phyloP scores from a whole-genome alignment of 2,329 filamentous ascomycete species.

The Tolypocladium paradoxum region DNA sequence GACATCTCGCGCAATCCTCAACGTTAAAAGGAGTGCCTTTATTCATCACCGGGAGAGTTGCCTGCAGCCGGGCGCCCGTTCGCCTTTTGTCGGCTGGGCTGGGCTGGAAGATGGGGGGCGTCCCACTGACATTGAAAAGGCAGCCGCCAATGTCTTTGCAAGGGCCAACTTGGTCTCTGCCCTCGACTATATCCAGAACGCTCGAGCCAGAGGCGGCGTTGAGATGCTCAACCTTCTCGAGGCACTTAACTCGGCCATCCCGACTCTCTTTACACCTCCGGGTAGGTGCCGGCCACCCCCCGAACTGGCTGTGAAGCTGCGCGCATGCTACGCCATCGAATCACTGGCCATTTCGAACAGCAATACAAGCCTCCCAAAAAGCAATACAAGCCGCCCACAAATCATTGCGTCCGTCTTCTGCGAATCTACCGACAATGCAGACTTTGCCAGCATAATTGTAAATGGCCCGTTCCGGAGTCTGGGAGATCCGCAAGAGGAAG shows the following conservation, averaged over 20 bases:
- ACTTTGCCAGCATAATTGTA: slow-evolving; percentile 6
- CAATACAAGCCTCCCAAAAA: slow-evolving; percentile 7
- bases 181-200: slow-evolving; percentile 15
- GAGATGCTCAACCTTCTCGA: slow-evolving; percentile 18
- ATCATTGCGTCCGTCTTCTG: slow-evolving; percentile 21
- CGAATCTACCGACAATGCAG: background rate
- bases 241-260: slow-evolving; percentile 19
- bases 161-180: slow-evolving; percentile 25
- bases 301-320: slow-evolving; percentile 23
- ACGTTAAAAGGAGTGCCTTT: background rate
- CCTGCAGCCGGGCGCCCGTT: background rate
- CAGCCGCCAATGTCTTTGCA: slow-evolving; percentile 10
- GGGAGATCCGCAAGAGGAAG: slow-evolving; percentile 1
- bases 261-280: slow-evolving; percentile 14
- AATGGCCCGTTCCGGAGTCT: slow-evolving; percentile 16
- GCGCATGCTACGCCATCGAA: slow-evolving; percentile 24
- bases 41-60: background rate
- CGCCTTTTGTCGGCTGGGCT: slow-evolving; percentile 18
- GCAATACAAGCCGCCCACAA: slow-evolving; percentile 6
- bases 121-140: background rate
- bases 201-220: slow-evolving; percentile 2
- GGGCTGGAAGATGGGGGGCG: slow-evolving; percentile 2
- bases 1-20: background rate
- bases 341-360: slow-evolving; percentile 6
- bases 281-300: slow-evolving; percentile 6